Evolutionary conservation across 176 grass and related monocot genomes (phyloP), one percentile per base, ranked within the genome.

Genomic region (Zea luxurians): DNA sequence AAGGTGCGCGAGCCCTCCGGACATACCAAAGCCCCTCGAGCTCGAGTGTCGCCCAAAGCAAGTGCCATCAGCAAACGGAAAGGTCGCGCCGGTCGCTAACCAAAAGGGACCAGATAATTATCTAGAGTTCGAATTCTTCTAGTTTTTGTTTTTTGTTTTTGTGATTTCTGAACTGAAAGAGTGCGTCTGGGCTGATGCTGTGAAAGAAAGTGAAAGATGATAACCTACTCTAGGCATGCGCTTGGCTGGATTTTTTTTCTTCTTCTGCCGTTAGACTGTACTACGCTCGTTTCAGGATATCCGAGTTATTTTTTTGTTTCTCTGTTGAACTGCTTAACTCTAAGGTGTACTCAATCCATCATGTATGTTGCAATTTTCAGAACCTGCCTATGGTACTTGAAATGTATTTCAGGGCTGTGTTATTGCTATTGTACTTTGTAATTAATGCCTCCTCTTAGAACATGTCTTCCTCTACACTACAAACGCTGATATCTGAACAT

Each of bases 121-220:
- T 60, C 83, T 93, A 66, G 91, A 93, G 55, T 93, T 93, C 53
- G 91, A 93, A 65, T 93, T 93, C 76, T 93, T 93, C 81, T 93
- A 90, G 82, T 20, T 64, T 68, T 38, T 71, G 84, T 69, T 27
- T 27, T 27, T 27, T 27, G 36, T 64, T 16, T 68, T 38, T 71
- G 84, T 69, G 63, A 57, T 75, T 10, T 49, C 20, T 45, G 45
- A 70, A 70, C 45, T 18, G 11, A 44, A 54, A 70, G 44, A 57
- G 21, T 46, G 20, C 71, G 54, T 70, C 67, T 82, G 73, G 35
- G 45, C 20, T 4, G 68, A 48, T 48, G 67, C 0, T 34, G 17
- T 34, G 44, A 38, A 53, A 63, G 53, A 64, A 88, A 84, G 70
- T 64, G 54, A 45, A 76, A 69, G 76, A 79, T 48, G 70, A 68